phyloP scores from a whole-genome alignment of 352 stramenopile species.

The Elongisporangium prolatum region DNA sequence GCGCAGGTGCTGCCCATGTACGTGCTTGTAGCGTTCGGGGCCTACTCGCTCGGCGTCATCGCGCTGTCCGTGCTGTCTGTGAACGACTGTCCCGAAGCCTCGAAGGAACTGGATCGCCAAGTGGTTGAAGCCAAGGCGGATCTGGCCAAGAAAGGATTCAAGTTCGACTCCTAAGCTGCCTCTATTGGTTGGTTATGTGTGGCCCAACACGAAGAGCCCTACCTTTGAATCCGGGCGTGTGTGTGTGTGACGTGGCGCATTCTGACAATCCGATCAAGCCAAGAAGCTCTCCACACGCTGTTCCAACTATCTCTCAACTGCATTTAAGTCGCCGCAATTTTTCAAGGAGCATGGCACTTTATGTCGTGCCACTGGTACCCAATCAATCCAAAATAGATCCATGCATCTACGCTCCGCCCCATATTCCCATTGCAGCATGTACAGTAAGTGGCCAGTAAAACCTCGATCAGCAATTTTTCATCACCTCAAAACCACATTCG shows the following conservation, averaged over 20 bases:
- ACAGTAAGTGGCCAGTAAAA: neutral
- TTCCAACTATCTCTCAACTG: neutral
- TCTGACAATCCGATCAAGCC: neutral
- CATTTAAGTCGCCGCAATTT: too few relatives aligned
- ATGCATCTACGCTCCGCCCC: neutral
- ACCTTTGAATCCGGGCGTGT: too few relatives aligned
- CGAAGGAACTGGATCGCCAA: slow-evolving; percentile 67
- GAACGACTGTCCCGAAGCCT: slow-evolving; percentile 57
- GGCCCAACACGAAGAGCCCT: neutral
- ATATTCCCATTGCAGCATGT: neutral
- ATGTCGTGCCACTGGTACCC: neutral
- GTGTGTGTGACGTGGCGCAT: neutral
- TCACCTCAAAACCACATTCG: neutral
- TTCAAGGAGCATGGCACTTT: neutral
- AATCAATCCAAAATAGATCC: neutral
- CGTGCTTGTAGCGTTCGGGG: slow-evolving; percentile 62
- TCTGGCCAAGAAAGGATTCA: slow-evolving; percentile 51
- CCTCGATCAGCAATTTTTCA: neutral
- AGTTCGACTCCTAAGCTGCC: slow-evolving; percentile 17
- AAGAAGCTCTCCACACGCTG: neutral
- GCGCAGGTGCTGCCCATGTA: slow-evolving; percentile 61
- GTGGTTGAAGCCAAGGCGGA: slow-evolving; percentile 62
- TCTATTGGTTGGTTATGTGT: neutral
- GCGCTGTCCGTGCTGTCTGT: slow-evolving; percentile 65
- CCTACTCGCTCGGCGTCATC: slow-evolving; percentile 66